These are phyloP conservation scores for Phytopythium helicoides DNA, from an alignment of 352 stramenopile genomes.

Conservation along the genomic window DNA sequence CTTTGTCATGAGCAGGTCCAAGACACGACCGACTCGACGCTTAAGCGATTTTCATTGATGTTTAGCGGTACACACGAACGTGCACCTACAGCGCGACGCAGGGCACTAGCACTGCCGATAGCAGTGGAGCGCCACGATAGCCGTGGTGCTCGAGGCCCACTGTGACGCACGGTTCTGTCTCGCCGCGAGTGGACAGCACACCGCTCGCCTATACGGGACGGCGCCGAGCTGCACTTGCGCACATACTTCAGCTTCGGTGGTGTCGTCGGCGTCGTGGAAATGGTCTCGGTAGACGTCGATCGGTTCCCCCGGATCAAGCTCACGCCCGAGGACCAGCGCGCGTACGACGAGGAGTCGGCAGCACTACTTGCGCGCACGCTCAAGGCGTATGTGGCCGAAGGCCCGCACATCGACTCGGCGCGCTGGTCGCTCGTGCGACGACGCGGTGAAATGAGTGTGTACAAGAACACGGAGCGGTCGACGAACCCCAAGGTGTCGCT, in stretches of 20 bases:
- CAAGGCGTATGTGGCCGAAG: conserved; percentile 20
- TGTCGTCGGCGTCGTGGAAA: not conserved
- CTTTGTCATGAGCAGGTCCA: too few species aligned
- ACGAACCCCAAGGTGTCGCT: conserved; percentile 23
- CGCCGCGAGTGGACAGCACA: too few species aligned
- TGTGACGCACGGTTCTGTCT: too few species aligned
- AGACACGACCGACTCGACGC: too few species aligned
- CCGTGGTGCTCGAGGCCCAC: too few species aligned
- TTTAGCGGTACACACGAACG: too few species aligned
- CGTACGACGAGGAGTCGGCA: conserved; percentile 22
- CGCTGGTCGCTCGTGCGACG: conserved; percentile 22
- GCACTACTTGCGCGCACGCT: conserved; percentile 19
- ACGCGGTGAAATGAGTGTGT: conserved; percentile 27
- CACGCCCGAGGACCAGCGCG: conserved; percentile 21
- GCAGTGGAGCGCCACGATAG: too few species aligned
- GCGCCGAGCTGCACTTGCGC: too few species aligned
- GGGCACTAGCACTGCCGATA: too few species aligned
- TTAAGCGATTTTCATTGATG: too few species aligned
- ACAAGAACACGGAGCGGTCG: conserved; percentile 27
- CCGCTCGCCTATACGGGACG: too few species aligned
- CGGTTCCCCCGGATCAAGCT: conserved; percentile 29
- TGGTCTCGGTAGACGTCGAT: conserved; percentile 9
- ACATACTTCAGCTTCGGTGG: not conserved
- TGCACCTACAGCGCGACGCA: too few species aligned
- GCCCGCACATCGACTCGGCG: conserved; percentile 12